These are phyloP conservation scores for Phytophthora constricta DNA, from an alignment of 352 stramenopile species.

Conservation along the genomic window DNA sequence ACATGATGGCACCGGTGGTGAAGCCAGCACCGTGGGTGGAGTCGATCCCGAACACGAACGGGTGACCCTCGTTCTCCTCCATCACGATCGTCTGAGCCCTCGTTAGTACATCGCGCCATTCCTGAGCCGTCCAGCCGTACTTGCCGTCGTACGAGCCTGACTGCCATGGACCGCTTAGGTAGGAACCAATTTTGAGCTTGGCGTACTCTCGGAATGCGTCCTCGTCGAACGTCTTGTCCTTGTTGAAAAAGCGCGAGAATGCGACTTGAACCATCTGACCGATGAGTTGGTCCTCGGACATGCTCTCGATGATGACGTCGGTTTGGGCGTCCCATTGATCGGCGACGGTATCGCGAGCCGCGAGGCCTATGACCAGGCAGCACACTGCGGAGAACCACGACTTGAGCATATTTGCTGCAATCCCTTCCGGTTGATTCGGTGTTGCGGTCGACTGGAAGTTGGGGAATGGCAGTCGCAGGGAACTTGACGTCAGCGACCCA, in stretches of 20 bases:
- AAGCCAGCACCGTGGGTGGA: slow-evolving; percentile 91
- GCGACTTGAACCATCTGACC: slow-evolving; percentile 92
- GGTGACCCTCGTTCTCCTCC: slow-evolving; percentile 63
- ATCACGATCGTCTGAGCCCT: slow-evolving; percentile 79
- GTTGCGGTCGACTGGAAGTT: slow-evolving; percentile 29
- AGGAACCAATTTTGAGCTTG: slow-evolving; percentile 84
- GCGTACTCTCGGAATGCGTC: slow-evolving; percentile 69
- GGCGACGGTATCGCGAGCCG: slow-evolving; percentile 10
- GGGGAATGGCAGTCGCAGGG: slow-evolving; percentile 16
- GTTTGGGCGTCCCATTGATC: slow-evolving; percentile 43
- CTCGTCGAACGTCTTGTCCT: slow-evolving; percentile 63
- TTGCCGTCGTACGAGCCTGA: slow-evolving; percentile 32
- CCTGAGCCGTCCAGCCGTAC: slow-evolving; percentile 55
- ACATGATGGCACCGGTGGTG: slow-evolving; percentile 76
- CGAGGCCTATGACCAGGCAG: slow-evolving; percentile 28
- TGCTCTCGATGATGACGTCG: slow-evolving; percentile 41
- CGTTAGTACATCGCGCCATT: slow-evolving; percentile 75
- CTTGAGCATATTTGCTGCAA: slow-evolving; percentile 38
- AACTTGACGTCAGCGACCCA: neutral
- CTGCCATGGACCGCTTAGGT: slow-evolving; percentile 77
- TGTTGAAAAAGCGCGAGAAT: slow-evolving; percentile 70
- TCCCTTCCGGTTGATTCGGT: slow-evolving; percentile 10
- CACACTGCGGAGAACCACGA: slow-evolving; percentile 36
- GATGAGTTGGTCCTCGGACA: slow-evolving; percentile 51
- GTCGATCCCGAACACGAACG: slow-evolving; percentile 90